A percentile compares a stretch with the other conserved stretches of the same genome.
These are phyloP conservation scores for Trifolium repens DNA, from an alignment of 306 rosid species.

Conservation along the genomic window DNA sequence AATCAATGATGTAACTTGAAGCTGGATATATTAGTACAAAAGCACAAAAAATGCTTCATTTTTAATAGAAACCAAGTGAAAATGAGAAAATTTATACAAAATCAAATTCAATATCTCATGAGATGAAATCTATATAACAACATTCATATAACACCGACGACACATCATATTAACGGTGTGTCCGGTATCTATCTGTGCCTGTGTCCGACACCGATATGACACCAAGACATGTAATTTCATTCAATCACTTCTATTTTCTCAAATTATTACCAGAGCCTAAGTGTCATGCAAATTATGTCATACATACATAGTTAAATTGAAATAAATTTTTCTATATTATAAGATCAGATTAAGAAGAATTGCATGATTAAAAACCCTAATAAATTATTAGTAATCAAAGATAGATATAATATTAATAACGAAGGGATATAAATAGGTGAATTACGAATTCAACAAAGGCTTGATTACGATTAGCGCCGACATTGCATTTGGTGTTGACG, in stretches of 20 bases:
- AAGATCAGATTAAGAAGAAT: not conserved
- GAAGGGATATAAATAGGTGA: not conserved
- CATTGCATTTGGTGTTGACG: conserved; percentile 95
- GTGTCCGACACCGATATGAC: not conserved
- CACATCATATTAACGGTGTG: not conserved
- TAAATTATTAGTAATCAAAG: not conserved
- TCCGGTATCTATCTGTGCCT: not conserved
- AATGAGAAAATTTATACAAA: not conserved
- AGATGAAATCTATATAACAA: not conserved
- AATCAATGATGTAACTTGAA: not conserved
- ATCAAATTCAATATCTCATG: not conserved
- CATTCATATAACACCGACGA: not conserved
- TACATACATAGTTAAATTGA: not conserved
- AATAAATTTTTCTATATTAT: not conserved
- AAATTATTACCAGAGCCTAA: not conserved
- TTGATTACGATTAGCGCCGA: conserved; percentile 94
- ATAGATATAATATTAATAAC: not conserved
- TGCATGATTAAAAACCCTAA: conserved; percentile 4
- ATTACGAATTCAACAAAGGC: conserved; percentile 89
- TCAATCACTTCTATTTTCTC: not conserved
- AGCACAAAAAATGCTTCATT: not conserved
- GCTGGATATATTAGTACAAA: not conserved
- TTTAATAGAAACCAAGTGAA: not conserved
- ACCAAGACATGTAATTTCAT: not conserved
- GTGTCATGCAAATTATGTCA: not conserved